A percentile compares a stretch with the other conserved stretches of the same genome.
Evolutionary conservation across 2,329 filamentous ascomycete species (phyloP).

Genomic region (Canariomyces notabilis): DNA sequence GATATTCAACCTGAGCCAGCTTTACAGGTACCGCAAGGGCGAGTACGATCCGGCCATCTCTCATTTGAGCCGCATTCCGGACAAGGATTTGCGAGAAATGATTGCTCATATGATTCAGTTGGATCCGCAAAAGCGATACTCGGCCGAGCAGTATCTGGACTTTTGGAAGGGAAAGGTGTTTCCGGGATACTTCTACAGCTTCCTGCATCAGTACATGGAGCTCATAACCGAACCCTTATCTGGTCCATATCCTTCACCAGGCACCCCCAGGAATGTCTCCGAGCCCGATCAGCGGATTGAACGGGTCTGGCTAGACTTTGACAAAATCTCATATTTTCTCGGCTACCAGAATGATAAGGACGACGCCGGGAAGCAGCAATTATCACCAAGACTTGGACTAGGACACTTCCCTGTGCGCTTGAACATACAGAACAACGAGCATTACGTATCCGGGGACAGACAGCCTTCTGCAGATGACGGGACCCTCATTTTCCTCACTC

Average conservation of each 20-base stretch:
- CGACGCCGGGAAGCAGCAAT: slow-evolving; percentile 27
- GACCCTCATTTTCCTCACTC: slow-evolving; percentile 83
- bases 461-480: slow-evolving; percentile 73
- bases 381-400: slow-evolving; percentile 47
- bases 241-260: slow-evolving; percentile 66
- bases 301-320: slow-evolving; percentile 87
- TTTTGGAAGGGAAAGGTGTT: slow-evolving; percentile 92
- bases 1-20: slow-evolving; percentile 94
- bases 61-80: slow-evolving; percentile 79
- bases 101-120: slow-evolving; percentile 95
- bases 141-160: slow-evolving; percentile 87
- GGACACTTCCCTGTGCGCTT: slow-evolving; percentile 74
- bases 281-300: slow-evolving; percentile 94
- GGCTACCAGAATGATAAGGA: slow-evolving; percentile 59
- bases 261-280: slow-evolving; percentile 65
- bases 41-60: slow-evolving; percentile 85
- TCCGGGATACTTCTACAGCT: slow-evolving; percentile 94
- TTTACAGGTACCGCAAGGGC: slow-evolving; percentile 88
- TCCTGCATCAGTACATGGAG: slow-evolving; percentile 96
- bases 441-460: slow-evolving; percentile 56
- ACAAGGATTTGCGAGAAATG: slow-evolving; percentile 80
- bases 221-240: slow-evolving; percentile 87
- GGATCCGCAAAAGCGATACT: slow-evolving; percentile 85
- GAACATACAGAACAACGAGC: slow-evolving; percentile 80
- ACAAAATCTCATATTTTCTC: slow-evolving; percentile 94